Percentiles rank a stretch among this genome's conserved stretches.
Conservation (phyloP, 2,329 filamentous ascomycete genomes). For the Phaeomoniella chlamydospora region DNA sequence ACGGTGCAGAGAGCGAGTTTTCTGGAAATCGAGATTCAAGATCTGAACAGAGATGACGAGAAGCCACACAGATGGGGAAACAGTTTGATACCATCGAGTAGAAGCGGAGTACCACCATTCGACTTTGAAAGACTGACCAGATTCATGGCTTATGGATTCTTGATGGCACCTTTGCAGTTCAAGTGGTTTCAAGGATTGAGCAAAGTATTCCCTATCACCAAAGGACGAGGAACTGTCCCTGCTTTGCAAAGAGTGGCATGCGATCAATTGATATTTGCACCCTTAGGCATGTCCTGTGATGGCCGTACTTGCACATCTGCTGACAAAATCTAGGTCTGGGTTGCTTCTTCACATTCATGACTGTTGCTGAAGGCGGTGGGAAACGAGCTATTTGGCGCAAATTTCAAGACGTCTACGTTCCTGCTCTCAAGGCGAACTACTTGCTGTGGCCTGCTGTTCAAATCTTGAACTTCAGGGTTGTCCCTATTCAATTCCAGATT, state of each 20-base stretch:
- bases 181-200: constrained; percentile 88
- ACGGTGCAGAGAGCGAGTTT: constrained; percentile 31
- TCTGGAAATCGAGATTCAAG: constrained; percentile 75
- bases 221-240: constrained; percentile 56
- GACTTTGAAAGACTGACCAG: constrained; percentile 89
- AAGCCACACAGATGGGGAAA: constrained; percentile 53
- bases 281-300: constrained; percentile 47
- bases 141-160: constrained; percentile 95
- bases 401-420: constrained; percentile 84
- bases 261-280: constrained; percentile 88
- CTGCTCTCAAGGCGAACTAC: constrained; percentile 90
- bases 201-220: constrained; percentile 68
- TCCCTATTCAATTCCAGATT: constrained; percentile 93
- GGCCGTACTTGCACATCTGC: constrained; percentile 3
- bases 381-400: constrained; percentile 66
- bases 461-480: constrained; percentile 87
- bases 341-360: constrained; percentile 93
- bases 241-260: constrained; percentile 82
- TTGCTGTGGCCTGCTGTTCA: constrained; percentile 92
- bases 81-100: constrained; percentile 48
- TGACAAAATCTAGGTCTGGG: constrained; percentile 44
- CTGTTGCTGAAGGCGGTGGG: constrained; percentile 81
- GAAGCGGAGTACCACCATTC: constrained; percentile 61
- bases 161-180: constrained; percentile 90
- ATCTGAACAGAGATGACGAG: constrained; percentile 58